These are phyloP conservation scores for Jaapia argillacea DNA, from an alignment of 768 basidiomycete genomes.

Conservation along the genomic window DNA sequence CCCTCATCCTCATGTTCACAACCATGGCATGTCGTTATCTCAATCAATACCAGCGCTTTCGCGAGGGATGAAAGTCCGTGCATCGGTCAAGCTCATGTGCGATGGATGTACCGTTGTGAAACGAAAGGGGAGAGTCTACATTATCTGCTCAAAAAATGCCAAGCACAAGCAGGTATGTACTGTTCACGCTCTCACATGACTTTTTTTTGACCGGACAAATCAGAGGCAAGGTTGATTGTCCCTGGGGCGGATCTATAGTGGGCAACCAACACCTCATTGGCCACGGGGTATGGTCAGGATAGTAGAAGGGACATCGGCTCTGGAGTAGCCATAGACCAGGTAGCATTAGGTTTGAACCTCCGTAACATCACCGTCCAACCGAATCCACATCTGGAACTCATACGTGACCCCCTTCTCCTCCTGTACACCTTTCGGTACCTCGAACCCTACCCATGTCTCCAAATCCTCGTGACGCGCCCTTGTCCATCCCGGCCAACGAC, in stretches of 20 bases:
- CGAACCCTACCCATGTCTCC: constrained; percentile 69
- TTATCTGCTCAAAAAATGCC: constrained; percentile 88
- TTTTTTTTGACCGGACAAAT: no score
- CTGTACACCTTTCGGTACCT: constrained; percentile 65
- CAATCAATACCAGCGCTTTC: constrained; percentile 26
- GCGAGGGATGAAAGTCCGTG: constrained; percentile 95
- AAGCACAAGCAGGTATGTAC: constrained; percentile 89
- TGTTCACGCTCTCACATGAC: no score
- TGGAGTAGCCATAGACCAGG: no score
- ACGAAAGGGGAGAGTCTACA: constrained; percentile 85
- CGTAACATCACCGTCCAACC: no score
- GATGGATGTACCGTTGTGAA: constrained; percentile 85
- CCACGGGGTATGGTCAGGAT: no score
- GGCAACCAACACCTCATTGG: no score
- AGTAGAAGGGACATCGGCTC: no score
- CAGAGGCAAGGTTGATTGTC: constrained; percentile 18
- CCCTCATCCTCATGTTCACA: constrained; percentile 9
- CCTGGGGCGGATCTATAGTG: no score
- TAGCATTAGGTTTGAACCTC: no score
- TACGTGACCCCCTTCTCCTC: constrained; percentile 80
- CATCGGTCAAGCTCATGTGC: constrained; percentile 90
- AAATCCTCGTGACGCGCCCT: constrained; percentile 53
- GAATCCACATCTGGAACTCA: constrained; percentile 94
- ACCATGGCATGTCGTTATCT: constrained; percentile 17
- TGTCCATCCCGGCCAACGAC: constrained; percentile 44